A percentile compares a stretch with the other conserved stretches of the same genome.
Conservation (phyloP, 176 grass and related monocot species). For the Aechmea fasciata region DNA sequence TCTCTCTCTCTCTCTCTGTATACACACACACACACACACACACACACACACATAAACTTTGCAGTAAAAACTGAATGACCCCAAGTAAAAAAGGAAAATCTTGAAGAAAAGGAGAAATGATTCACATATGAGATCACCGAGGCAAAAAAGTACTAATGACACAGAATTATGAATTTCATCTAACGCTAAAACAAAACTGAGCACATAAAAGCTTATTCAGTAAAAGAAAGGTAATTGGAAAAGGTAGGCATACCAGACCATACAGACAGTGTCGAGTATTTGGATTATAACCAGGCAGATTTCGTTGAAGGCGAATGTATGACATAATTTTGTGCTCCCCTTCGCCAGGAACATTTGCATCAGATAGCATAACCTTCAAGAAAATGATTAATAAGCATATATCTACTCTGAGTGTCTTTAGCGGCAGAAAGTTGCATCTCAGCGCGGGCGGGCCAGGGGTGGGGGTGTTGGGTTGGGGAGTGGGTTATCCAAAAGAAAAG, state of each 20-base stretch:
- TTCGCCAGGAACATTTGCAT: slow-evolving; percentile 99
- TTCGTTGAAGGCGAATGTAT: slow-evolving; percentile 86
- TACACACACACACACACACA: too few relatives aligned
- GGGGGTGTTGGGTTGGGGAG: too few relatives aligned
- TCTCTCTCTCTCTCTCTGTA: too few relatives aligned
- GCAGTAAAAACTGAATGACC: too few relatives aligned
- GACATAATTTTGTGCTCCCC: slow-evolving; percentile 99
- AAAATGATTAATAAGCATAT: slow-evolving; percentile 40
- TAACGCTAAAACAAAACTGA: not conserved
- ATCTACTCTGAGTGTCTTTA: not conserved
- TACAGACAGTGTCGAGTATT: slow-evolving; percentile 95
- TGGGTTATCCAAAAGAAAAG: not conserved
- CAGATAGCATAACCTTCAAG: slow-evolving; percentile 98
- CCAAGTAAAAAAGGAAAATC: too few relatives aligned
- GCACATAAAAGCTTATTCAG: not conserved
- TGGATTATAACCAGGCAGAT: slow-evolving; percentile 66
- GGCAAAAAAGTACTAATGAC: too few relatives aligned
- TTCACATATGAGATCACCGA: too few relatives aligned
- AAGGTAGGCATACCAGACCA: slow-evolving; percentile 63
- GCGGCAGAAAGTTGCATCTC: not conserved
- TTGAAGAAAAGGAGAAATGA: too few relatives aligned
- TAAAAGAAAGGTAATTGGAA: slow-evolving; percentile 8
- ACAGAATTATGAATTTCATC: too few relatives aligned
- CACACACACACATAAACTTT: too few relatives aligned
- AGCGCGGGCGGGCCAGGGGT: not conserved